Conservation (phyloP, 441 rosid species). For the Rhodomyrtus psidioides region DNA sequence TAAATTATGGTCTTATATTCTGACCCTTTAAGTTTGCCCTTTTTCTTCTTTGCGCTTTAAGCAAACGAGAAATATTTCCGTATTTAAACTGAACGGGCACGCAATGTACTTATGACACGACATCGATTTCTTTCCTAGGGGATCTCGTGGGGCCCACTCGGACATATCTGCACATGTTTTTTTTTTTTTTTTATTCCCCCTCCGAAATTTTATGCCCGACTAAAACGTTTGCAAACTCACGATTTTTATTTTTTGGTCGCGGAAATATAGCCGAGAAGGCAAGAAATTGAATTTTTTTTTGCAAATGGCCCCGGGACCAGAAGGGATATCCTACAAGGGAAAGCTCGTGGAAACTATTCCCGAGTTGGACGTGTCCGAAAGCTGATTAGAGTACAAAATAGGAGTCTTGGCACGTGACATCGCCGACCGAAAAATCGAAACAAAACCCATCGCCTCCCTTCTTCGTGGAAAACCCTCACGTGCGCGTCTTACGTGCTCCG, state of each 20-base stretch:
- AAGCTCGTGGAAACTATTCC: not conserved
- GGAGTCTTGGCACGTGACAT: not conserved
- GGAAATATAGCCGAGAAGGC: not conserved
- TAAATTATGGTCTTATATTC: no score
- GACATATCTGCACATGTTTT: rapidly evolving
- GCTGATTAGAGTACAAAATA: not conserved
- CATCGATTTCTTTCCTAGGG: not conserved
- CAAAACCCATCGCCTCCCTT: no score
- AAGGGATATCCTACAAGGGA: not conserved
- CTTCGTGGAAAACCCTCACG: not conserved
- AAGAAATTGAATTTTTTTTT: not conserved
- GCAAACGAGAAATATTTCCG: rapidly evolving
- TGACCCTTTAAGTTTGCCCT: rapidly evolving
- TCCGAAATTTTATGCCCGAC: no score
- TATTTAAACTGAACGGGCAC: not conserved
- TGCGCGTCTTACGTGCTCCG: not conserved
- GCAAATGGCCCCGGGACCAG: not conserved
- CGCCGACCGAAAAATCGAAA: not conserved
- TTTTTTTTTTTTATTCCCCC: no score
- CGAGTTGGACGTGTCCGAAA: not conserved
- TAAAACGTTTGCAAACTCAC: not conserved
- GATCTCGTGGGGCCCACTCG: rapidly evolving
- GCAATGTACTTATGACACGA: not conserved
- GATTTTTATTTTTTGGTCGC: not conserved
- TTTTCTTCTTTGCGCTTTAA: rapidly evolving